Percentiles rank a stretch among this genome's conserved stretches.
Evolutionary conservation across 169 alveolate genomes (phyloP).

Genomic region (Cyclospora cayetanensis): DNA sequence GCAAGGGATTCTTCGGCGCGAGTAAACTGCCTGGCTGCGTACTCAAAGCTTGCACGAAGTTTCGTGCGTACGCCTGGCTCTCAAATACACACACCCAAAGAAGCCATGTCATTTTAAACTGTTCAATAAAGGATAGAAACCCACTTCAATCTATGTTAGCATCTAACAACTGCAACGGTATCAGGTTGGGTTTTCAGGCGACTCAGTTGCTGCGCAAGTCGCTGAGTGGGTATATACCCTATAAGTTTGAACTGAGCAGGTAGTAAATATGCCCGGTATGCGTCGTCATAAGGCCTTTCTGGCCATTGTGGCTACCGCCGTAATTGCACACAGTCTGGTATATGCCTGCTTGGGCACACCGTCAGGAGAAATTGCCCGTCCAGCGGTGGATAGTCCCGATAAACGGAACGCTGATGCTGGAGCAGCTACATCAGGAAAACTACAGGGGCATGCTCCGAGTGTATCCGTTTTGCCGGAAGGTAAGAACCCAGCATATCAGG

Average conservation of each 20-base stretch:
- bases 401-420: background rate
- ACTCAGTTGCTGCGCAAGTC: background rate
- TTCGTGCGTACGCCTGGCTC: background rate
- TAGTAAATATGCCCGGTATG: background rate
- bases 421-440: background rate
- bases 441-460: background rate
- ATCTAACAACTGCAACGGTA: background rate
- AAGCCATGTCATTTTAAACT: background rate
- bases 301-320: slow-evolving; percentile 37
- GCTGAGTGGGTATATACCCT: background rate
- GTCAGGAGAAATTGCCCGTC: background rate
- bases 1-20: slow-evolving; percentile 46
- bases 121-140: background rate
- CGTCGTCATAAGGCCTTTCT: slow-evolving; percentile 35
- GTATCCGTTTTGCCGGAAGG: background rate
- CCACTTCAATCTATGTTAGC: background rate
- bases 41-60: background rate
- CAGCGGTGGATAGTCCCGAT: background rate
- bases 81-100: background rate
- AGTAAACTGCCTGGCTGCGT: background rate
- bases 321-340: background rate
- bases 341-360: background rate
- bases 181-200: background rate
- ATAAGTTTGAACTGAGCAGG: slow-evolving; percentile 48
- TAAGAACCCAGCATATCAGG: slow-evolving; percentile 36